Percentiles rank a stretch among this genome's conserved stretches.
Evolutionary conservation across 2,329 filamentous ascomycete species (phyloP).

Genomic region (Dendrostoma leiphaemia): DNA sequence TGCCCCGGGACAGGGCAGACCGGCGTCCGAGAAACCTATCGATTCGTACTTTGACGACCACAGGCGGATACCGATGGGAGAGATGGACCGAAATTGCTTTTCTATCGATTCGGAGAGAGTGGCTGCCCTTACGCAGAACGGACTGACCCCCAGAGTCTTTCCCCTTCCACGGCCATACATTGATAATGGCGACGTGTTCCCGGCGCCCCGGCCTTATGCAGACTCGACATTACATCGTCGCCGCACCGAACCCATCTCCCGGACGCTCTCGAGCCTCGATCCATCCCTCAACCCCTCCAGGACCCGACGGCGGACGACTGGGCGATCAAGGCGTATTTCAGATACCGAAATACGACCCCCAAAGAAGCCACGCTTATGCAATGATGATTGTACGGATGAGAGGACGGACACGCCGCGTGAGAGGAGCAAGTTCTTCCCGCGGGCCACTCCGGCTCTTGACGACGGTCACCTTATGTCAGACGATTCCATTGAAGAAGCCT

Average conservation of each 20-base stretch:
- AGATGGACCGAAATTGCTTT: slow-evolving; percentile 63
- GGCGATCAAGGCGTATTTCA: slow-evolving; percentile 22
- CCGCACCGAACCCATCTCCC: slow-evolving; percentile 51
- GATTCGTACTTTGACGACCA: slow-evolving; percentile 52
- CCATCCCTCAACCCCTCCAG: slow-evolving; percentile 13
- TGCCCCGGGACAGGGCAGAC: slow-evolving; percentile 25
- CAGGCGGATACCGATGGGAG: slow-evolving; percentile 55
- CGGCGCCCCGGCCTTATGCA: slow-evolving; percentile 28
- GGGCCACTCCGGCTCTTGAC: slow-evolving; percentile 22
- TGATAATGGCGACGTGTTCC: slow-evolving; percentile 29
- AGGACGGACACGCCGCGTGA: slow-evolving; percentile 33
- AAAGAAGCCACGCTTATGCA: slow-evolving; percentile 57
- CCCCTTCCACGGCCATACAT: slow-evolving; percentile 59
- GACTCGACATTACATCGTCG: slow-evolving; percentile 44
- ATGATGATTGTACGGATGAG: slow-evolving; percentile 34
- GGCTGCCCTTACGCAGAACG: slow-evolving; percentile 47
- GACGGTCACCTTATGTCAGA: slow-evolving; percentile 52
- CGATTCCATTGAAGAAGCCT: slow-evolving; percentile 55
- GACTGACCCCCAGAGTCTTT: slow-evolving; percentile 53
- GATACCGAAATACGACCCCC: slow-evolving; percentile 37
- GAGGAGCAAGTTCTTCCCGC: slow-evolving; percentile 55
- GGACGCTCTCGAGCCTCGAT: slow-evolving; percentile 32
- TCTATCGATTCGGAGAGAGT: slow-evolving; percentile 48
- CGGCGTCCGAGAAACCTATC: slow-evolving; percentile 45
- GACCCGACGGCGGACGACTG: slow-evolving; percentile 25